Conservation (phyloP, 1,284 basidiomycete genomes). For the Ustilago shanxiensis region DNA sequence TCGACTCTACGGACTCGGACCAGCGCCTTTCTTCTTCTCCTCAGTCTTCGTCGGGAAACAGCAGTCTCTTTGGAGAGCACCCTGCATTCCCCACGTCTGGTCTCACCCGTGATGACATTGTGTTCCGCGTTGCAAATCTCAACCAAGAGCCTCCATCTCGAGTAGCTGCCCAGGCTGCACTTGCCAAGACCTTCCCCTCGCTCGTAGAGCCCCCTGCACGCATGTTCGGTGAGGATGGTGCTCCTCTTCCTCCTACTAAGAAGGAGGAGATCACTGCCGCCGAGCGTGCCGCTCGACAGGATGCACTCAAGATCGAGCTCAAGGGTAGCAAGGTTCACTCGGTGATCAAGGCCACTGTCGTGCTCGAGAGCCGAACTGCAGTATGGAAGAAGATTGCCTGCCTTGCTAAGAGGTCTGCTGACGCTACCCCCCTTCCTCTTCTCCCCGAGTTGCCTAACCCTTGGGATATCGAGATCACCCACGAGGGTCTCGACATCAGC, state of each 20-base stretch:
- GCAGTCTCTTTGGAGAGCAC: slow-evolving; percentile 31
- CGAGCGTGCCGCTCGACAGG: slow-evolving; percentile 48
- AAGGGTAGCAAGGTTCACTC: slow-evolving; percentile 51
- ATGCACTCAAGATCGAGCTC: slow-evolving; percentile 47
- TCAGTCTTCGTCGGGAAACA: slow-evolving; percentile 11
- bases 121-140: slow-evolving; percentile 34
- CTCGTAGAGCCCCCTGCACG: slow-evolving; percentile 46
- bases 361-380: slow-evolving; percentile 48
- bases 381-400: slow-evolving; percentile 50
- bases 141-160: slow-evolving; percentile 22
- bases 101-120: slow-evolving; percentile 38
- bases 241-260: slow-evolving; percentile 51
- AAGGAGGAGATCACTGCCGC: slow-evolving; percentile 50
- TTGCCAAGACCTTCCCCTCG: slow-evolving; percentile 41
- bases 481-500: slow-evolving; percentile 51
- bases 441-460: slow-evolving; percentile 55
- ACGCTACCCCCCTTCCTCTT: slow-evolving; percentile 25
- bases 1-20: slow-evolving; percentile 32
- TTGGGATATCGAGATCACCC: slow-evolving; percentile 52
- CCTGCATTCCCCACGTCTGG: slow-evolving; percentile 24
- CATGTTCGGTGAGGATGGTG: slow-evolving; percentile 55
- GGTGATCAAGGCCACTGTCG: slow-evolving; percentile 53
- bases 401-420: slow-evolving; percentile 18
- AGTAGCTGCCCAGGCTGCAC: slow-evolving; percentile 23
- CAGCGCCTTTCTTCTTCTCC: slow-evolving; percentile 18